phyloP scores from a whole-genome alignment of 2,329 filamentous ascomycete species.

The Chrysosporium queenslandicum region DNA sequence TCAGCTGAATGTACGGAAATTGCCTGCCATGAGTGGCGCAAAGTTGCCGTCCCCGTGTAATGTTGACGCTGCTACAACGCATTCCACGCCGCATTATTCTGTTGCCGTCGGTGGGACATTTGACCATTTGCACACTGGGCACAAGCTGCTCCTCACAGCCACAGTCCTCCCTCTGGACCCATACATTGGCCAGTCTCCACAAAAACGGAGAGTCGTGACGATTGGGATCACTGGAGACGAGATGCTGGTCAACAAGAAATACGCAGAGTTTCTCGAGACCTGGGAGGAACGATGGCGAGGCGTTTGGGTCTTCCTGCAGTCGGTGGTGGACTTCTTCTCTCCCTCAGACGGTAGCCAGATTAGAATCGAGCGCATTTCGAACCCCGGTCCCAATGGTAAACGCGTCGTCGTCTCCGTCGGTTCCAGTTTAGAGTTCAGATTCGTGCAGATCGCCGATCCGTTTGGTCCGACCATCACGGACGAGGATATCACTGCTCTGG shows the following conservation, averaged over 20 bases:
- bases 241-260: conserved; percentile 80
- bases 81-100: conserved; percentile 40
- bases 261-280: conserved; percentile 65
- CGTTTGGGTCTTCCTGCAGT: conserved; percentile 60
- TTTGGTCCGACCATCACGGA: conserved; percentile 87
- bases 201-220: conserved; percentile 46
- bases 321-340: conserved; percentile 49
- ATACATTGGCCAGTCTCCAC: conserved; percentile 19
- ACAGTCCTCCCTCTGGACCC: conserved; percentile 61
- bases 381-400: conserved; percentile 33
- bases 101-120: conserved; percentile 89
- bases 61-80: conserved; percentile 4
- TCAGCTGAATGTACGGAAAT: conserved; percentile 5
- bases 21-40: conserved; percentile 6
- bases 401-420: conserved; percentile 25
- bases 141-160: conserved; percentile 92
- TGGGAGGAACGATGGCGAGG: conserved; percentile 65
- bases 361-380: conserved; percentile 25
- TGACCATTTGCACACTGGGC: conserved; percentile 87
- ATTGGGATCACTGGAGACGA: conserved; percentile 84
- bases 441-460: conserved; percentile 74
- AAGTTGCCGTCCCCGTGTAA: background rate
- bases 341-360: conserved; percentile 33
- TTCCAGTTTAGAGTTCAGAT: conserved; percentile 54
- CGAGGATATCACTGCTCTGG: conserved; percentile 64